Evolutionary conservation across 306 rosid genomes (phyloP), one percentile per base, ranked within the genome.

Genomic region (Dryas alaskensis): DNA sequence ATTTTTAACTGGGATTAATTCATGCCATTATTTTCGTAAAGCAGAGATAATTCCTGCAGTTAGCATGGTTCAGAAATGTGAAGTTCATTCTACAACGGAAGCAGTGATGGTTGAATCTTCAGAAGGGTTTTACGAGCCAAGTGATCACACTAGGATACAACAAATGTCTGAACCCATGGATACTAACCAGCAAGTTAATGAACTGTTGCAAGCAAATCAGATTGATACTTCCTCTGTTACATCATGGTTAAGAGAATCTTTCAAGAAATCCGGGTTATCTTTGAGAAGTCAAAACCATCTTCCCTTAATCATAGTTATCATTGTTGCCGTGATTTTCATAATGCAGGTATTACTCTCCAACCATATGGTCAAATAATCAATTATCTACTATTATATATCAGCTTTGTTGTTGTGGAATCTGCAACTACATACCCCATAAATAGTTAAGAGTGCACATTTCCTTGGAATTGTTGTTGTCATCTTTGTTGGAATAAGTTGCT

Each of bases 261-360:
- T 74, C 58, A 66, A 68, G 71, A 90, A 82, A 84, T 68, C 86
- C 8, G 72, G 86, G 68, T 78, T 86, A 37, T 73, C 78, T 60
- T 83, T 95, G 85, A 86, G 74, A 75, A 95, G 80, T 86, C 96
- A 83, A 67, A 87, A 86, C 81, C 82, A 88, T 82, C 88, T 88
- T 72, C 79, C 92, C 4, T 63, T 86, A 50, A 80, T 87, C 60
- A 84, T 89, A 17, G 82, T 84, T 49, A 73, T 86, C 73, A 79
- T 88, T 65, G 84, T 95, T 68, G 86, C 86, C 1, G 85, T 92
- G 86, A 86, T 95, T 81, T 87, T 95, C 85, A 74, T 92, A 78
- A 95, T 92, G 95, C 99, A 95, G 98, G 99, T 90, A 80, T 49
- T 62, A 51, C 64, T 76, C 55, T 67, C 37, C 67, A 27, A 67